These are phyloP conservation scores for Pseudocercospora ulei DNA, from an alignment of 2,329 filamentous ascomycete species.

Conservation along the genomic window DNA sequence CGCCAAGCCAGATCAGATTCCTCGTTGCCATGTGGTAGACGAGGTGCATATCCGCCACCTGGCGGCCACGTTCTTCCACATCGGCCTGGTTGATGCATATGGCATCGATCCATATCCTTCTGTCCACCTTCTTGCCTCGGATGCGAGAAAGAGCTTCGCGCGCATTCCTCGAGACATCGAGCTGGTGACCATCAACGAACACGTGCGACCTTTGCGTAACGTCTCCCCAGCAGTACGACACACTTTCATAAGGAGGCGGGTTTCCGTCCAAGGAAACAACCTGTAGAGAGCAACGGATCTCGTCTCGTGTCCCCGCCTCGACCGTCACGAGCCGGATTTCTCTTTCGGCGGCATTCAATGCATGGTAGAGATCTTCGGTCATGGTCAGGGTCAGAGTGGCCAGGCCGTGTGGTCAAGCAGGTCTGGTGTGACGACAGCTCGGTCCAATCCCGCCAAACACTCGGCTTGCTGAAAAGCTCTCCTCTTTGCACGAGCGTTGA, in stretches of 20 bases:
- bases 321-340: conserved; percentile 5
- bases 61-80: conserved; percentile 1
- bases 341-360: not conserved
- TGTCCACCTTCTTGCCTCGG: not conserved
- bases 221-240: conserved; percentile 13
- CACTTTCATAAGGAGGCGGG: conserved; percentile 4
- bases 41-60: conserved; percentile 8
- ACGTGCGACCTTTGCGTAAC: not conserved
- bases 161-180: conserved; percentile 4
- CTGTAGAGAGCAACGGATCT: not conserved
- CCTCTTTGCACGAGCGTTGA: too few relatives aligned
- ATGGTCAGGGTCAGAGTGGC: too few relatives aligned
- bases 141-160: conserved; percentile 5
- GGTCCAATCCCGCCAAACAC: too few relatives aligned
- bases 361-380: not conserved
- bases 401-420: too few relatives aligned
- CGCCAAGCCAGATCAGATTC: conserved; percentile 12
- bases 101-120: conserved; percentile 10
- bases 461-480: too few relatives aligned
- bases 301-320: conserved; percentile 1
- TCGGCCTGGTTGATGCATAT: conserved; percentile 14
- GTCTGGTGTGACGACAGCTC: too few relatives aligned
- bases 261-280: not conserved
- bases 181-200: not conserved
- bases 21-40: conserved; percentile 4